Conservation (phyloP, 805 yeast genomes). For the Cyberlindnera japonica region DNA sequence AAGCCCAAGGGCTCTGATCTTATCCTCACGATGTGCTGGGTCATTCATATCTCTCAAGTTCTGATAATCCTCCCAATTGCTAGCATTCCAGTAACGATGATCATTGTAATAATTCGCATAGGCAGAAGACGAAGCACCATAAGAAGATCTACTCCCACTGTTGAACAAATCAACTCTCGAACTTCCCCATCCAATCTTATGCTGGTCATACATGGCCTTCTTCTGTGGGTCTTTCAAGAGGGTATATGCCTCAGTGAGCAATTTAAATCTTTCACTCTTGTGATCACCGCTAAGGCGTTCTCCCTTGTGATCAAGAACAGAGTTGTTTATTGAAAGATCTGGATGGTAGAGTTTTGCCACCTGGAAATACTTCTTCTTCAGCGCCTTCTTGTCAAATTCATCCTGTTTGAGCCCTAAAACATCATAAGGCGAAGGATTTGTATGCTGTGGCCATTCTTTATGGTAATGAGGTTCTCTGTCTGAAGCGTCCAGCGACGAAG, state of each 20-base stretch:
- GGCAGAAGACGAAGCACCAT: conserved; percentile 26
- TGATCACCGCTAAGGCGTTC: conserved; percentile 29
- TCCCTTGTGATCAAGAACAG: conserved; percentile 30
- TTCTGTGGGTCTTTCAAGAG: conserved; percentile 43
- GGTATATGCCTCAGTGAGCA: conserved; percentile 56
- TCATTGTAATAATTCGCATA: conserved; percentile 19
- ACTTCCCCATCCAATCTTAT: conserved; percentile 42
- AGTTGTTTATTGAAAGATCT: conserved; percentile 42
- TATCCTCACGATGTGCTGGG: conserved; percentile 34
- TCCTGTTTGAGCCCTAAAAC: conserved; percentile 45
- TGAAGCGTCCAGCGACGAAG: not conserved
- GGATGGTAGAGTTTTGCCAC: conserved; percentile 82
- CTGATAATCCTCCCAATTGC: conserved; percentile 62
- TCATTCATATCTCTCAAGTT: conserved; percentile 30
- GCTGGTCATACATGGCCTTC: conserved; percentile 44
- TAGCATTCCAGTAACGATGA: conserved; percentile 52
- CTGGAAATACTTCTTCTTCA: conserved; percentile 51
- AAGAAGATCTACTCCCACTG: conserved; percentile 16
- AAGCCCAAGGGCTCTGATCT: conserved; percentile 39
- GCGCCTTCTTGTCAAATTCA: conserved; percentile 34
- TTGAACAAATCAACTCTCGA: conserved; percentile 3
- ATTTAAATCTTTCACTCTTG: conserved; percentile 42
- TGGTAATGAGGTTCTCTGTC: conserved; percentile 15
- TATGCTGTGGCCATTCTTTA: conserved; percentile 53
- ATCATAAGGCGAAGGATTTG: conserved; percentile 67